Base-by-base conservation (phyloP, 2,329 filamentous ascomycete genomes). In the Trichoderma polysporum region DNA sequence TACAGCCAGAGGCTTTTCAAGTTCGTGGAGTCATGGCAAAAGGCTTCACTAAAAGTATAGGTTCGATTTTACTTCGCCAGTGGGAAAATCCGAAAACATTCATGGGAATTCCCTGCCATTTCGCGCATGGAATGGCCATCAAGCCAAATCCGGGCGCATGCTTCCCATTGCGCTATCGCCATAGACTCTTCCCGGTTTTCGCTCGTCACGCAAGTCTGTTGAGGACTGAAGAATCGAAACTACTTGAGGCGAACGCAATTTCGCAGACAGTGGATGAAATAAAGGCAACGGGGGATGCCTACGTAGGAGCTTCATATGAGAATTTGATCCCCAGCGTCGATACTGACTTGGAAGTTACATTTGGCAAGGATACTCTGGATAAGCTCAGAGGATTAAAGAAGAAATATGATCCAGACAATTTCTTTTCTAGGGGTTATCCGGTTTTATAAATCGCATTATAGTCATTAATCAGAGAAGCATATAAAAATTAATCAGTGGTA, bases 381-480 rank as follows among this genome's bases (percentile, higher is more conserved):
- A 58, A 8, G 17, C 53, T 66, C n/a, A 37, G 22, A 13, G 19
- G 8, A 10, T 1, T 66, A 3, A 66, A 66, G 53, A 58, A 59
- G 41, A 41, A 66, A 12, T 66, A 66, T 5, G 62, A 66, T 4
- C 39, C 41, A 12, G 41, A 66, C 0, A 58, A 66, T 52, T 57
- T 66, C 37, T 66, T 66, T 49, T 58, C 62, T 2, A 58, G 53
- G n/a, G 62, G 62, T 22, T 66, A 58, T 22, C 62, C 62, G 10
- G 19, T 8, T n/a, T 25, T 63, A 33, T 60, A 31, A 19, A 4
- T 49, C 27, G 45, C 13, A 49, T 10, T 33, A 9, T 22, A 25
- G 13, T 17, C 4, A 4, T n/a, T 47, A 47, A 19, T 12, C 31
- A 25, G 22, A 7, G 15, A 1, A 3, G 1, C 0, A 15, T 50